Evolutionary conservation across 805 yeast genomes (phyloP), one percentile per base, ranked within the genome.

Genomic region (Suhomyces canberraensis): DNA sequence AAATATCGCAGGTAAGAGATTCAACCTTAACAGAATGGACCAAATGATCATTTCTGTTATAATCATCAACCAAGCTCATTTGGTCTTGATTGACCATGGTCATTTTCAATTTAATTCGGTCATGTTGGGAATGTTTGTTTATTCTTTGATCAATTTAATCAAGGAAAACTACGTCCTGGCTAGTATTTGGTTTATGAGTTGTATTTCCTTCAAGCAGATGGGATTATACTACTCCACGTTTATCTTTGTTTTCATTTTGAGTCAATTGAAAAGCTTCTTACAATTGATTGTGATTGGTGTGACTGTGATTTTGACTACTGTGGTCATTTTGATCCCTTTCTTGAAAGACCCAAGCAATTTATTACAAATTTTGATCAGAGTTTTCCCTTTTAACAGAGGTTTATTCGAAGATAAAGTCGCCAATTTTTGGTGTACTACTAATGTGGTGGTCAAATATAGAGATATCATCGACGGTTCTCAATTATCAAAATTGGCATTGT

Each of bases 371-470:
- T 31, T 79, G 2, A 41, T 60, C 29, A 74, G 98, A 44, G 81
- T 91, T 20, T 93, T 93, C 58, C 98, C 99, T 1, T 91, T 93
- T 47, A 76, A 80, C 30, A 75, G 98, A 54, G 98, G 98, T 0
- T 71, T 93, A 6, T 93, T 95, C 72, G 98, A 93, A 58, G 98
- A 93, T 56, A 93, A 93, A 57, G 98, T 93, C 11, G 96, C 96
- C 26, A 93, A 90, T 55, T 84, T 93, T 52, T 93, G 99, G 99
- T 90, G 98, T 60, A 82, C 95, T n/a, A 68, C 89, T 1, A 93
- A 93, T 57, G 68, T 84, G 1, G 44, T 88, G 8, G 58, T 90
- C 54, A 91, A 91, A 56, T 82, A 87, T 52, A 79, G 76, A 45
- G 50, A 61, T 4, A 33, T 71, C 0, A 82, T 84, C 51, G 56